phyloP scores from a whole-genome alignment of 1,284 basidiomycete species.

The Tremellales sp. region DNA sequence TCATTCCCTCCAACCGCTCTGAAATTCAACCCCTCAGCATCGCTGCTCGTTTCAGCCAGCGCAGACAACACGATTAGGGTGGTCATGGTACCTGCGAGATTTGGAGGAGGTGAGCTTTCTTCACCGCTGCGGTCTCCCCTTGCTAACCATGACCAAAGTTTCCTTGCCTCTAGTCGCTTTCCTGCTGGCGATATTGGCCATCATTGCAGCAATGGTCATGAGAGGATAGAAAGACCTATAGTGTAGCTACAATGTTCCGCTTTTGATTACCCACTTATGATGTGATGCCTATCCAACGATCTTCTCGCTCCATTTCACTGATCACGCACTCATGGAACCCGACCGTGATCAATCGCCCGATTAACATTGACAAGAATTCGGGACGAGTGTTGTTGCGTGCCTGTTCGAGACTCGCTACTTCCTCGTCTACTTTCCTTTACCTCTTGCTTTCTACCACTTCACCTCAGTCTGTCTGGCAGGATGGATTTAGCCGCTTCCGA shows the following conservation, averaged over 20 bases:
- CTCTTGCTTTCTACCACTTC: no score
- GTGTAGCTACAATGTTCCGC: no score
- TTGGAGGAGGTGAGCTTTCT: conserved; percentile 37
- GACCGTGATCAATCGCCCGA: no score
- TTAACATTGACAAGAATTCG: no score
- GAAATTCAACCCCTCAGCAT: conserved; percentile 77
- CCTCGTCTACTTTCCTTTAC: no score
- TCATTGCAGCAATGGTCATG: conserved; percentile 18
- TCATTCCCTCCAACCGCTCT: conserved; percentile 90
- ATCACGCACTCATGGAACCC: no score
- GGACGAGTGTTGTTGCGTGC: no score
- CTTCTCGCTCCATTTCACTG: no score
- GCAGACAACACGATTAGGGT: conserved; percentile 86
- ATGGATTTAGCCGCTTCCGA: conserved; percentile 45
- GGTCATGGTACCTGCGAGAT: conserved; percentile 62
- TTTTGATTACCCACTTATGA: no score
- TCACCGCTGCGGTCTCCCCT: not conserved
- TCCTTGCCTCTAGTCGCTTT: conserved; percentile 10
- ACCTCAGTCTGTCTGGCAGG: no score
- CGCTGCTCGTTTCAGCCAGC: conserved; percentile 83
- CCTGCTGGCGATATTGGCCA: conserved; percentile 17
- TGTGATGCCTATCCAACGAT: no score
- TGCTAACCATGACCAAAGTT: conserved; percentile 7
- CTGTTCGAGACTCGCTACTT: no score
- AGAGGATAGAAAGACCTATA: not conserved